Base-by-base conservation (phyloP, 306 rosid species). In the Datisca glomerata region DNA sequence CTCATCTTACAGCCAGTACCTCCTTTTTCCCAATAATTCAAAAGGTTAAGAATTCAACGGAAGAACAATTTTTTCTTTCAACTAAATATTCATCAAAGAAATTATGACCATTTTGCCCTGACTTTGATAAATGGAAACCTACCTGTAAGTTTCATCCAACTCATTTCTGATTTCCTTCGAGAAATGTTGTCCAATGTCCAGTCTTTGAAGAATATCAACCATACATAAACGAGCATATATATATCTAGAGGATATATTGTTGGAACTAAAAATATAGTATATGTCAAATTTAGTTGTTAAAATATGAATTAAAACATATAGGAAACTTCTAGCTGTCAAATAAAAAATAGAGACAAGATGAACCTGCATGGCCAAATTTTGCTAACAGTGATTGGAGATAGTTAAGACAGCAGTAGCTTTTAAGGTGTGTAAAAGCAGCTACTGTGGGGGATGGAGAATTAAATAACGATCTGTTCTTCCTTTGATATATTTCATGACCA, bases 381-480 rank as follows among this genome's bases (percentile, higher is more conserved):
- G 67, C 77, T 51, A 89, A 10, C 48, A 74, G 59, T 2, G 74
- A 59, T 49, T 14, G 51, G 12, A 89, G 69, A 59, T 79, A 83
- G 39, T 59, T 57, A 57, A 79, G 87, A 57, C 93, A 79, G 48
- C 55, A 73, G 39, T 64, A 67, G 63, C 77, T 75, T 47, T 80
- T 65, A 12, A 64, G 40, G 61, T 51, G 68, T 19, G 60, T 58
- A 72, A 79, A 76, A 49, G 53, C 80, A 49, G 76, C 87, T 3
- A 93, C 93, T 6, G 94, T 83, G 43, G 94, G 55, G 31, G 97
- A 63, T 12, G 94, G 94, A 17, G 94, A 89, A 58, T 79, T 76
- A 56, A 67, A 83, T 36, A 80, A 63, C 22, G 94, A 83, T 22
- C 93, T 94, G 47, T 89, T 89, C 43, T 72, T 74, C 56, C 87